Base-by-base conservation (phyloP, 169 alveolate species). In the Plasmodium gaboni region DNA sequence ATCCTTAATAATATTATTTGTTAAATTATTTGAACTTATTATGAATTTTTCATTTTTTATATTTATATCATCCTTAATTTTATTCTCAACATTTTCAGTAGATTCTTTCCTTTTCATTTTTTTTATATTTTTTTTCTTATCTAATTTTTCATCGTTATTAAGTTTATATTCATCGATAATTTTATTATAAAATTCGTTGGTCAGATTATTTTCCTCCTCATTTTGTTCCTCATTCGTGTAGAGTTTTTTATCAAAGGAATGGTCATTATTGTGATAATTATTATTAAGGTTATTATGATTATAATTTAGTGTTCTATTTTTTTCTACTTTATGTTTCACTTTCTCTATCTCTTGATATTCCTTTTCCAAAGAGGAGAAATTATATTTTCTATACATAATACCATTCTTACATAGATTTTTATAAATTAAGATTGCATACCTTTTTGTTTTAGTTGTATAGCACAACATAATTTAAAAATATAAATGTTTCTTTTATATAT, bases 131-230 rank as follows among this genome's bases (percentile, higher is more conserved):
- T 4, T 78, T 8, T 2, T 26, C 26, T 46, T 32, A 42, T 51
- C 51, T 42, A 38, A 10, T 53, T 26, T 13, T 48, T 44, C 10
- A 50, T 70, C 76, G 10, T 46, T 38, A 44, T 28, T 19, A 12
- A 78, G 68, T 42, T 51, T 78, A 38, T 78, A 69, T 32, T 78
- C 89, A 22, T 24, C 38, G 6, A 65, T 42, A 50, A 78, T 65
- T 78, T 78, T 78, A 13, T 78, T 24, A 42, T 64, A 78, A 10
- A 78, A 48, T n/a, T 64, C 72, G 22, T 32, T 78, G 2, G 89
- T 78, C 42, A 78, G 22, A 26, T 32, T 46, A 44, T 78, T 57
- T n/a, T 50, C 61, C 9, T 24, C 80, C 13, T 59, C 28, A 44
- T 32, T 55, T 55, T 38, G 46, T 38, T 38, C 46, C 46, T 38